phyloP scores from a whole-genome alignment of 768 basidiomycete species.

The Russula sp. region DNA sequence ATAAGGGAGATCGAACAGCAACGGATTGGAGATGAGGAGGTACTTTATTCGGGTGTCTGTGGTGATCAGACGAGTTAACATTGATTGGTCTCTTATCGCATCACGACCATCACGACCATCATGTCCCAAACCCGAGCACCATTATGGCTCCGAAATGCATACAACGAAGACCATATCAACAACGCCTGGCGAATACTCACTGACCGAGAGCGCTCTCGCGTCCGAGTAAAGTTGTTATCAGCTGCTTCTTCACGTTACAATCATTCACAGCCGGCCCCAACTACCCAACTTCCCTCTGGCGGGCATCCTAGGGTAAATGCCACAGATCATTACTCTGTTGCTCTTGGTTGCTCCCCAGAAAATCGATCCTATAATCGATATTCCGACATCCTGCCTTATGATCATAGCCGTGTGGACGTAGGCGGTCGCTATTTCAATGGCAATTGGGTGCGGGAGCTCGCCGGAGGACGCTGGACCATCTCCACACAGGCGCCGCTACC shows the following conservation, averaged over 20 bases:
- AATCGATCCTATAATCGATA: conserved; percentile 66
- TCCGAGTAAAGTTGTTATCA: conserved; percentile 36
- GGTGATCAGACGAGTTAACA: conserved; percentile 26
- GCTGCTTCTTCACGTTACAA: conserved; percentile 19
- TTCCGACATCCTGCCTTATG: conserved; percentile 70
- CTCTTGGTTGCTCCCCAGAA: conserved; percentile 45
- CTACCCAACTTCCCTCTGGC: conserved; percentile 28
- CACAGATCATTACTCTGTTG: conserved; percentile 54
- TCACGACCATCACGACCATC: conserved; percentile 17
- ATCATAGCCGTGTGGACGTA: conserved; percentile 71
- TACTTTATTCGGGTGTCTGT: conserved; percentile 30
- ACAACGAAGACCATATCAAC: conserved; percentile 33
- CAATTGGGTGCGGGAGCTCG: conserved; percentile 76
- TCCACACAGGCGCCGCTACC: conserved; percentile 80
- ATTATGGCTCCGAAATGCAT: conserved; percentile 34
- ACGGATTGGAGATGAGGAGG: not conserved
- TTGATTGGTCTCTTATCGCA: not conserved
- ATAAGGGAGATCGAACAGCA: not conserved
- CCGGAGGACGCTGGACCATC: conserved; percentile 78
- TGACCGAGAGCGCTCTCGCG: conserved; percentile 41
- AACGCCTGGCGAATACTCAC: conserved; percentile 39
- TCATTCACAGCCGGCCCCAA: conserved; percentile 27
- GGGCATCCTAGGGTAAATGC: conserved; percentile 32
- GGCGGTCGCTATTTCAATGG: conserved; percentile 72
- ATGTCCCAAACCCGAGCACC: conserved; percentile 23